Percentiles rank a stretch among this genome's conserved stretches.
These are phyloP conservation scores for Lipomyces chichibuensis DNA, from an alignment of 805 yeast genomes.

Conservation along the genomic window DNA sequence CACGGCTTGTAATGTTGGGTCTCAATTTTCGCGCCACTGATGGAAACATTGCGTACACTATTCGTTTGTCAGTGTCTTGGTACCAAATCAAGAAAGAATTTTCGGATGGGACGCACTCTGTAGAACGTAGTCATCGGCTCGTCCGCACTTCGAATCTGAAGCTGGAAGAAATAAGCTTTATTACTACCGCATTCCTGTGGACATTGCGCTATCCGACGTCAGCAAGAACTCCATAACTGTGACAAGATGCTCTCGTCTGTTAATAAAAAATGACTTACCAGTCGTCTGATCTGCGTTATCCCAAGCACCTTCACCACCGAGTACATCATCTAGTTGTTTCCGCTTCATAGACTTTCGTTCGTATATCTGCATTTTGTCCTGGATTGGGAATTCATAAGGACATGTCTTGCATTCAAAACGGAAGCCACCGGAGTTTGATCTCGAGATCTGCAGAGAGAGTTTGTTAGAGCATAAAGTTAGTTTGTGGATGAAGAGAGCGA, in stretches of 20 bases:
- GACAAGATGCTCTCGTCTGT: background rate
- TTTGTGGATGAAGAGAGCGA: background rate
- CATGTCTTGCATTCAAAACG: constrained; percentile 89
- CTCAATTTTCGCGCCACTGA: constrained; percentile 93
- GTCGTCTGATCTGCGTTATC: constrained; percentile 96
- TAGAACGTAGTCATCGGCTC: constrained; percentile 99
- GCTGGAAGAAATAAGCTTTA: constrained; percentile 94
- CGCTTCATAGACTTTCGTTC: constrained; percentile 82
- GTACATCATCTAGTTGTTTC: constrained; percentile 92
- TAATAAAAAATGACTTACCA: constrained; percentile 13
- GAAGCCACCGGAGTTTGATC: constrained; percentile 58
- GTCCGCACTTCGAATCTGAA: constrained; percentile 96
- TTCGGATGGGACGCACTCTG: constrained; percentile 48
- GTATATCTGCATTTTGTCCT: constrained; percentile 71
- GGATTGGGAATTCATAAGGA: constrained; percentile 90
- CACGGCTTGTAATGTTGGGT: background rate
- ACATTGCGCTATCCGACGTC: constrained; percentile 64
- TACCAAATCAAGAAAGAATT: background rate
- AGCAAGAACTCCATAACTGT: background rate
- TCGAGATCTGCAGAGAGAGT: constrained; percentile 50
- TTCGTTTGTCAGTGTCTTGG: background rate
- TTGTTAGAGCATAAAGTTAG: background rate
- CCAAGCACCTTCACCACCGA: constrained; percentile 98
- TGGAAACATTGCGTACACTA: constrained; percentile 84
- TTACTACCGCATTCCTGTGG: constrained; percentile 88